Base-by-base conservation (phyloP, 192 early-diverging fungal species). In the Kappamyces sp. region DNA sequence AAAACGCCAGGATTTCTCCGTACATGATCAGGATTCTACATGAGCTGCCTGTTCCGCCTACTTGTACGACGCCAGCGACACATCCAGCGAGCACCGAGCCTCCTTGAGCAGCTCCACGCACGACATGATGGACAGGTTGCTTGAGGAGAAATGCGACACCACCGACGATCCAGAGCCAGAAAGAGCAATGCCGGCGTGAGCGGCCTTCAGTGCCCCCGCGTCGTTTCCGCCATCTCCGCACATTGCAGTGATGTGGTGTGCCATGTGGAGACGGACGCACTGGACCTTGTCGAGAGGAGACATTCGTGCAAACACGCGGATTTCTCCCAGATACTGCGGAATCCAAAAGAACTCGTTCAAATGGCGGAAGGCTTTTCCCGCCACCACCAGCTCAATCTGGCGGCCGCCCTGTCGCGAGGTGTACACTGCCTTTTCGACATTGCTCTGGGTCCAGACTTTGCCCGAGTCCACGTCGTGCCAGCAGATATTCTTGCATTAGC, bases 171-270 rank as follows among this genome's bases (percentile, higher is more conserved):
- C 88, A 50, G 88, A 74, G 61, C 86, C 87, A n/a, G 84, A 85
- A 42, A 92, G 71, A 33, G 90, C 90, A 5, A 92, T 60, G 35
- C 90, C 90, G 15, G 85, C 87, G 66, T 92, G 90, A 1, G 88
- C 83, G 3, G 86, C 85, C 15, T 87, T 81, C 50, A 92, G 63
- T 3, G 90, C 90, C 42, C 87, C 90, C 60, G 86, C 85, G 68
- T 92, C 90, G 69, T 92, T 92, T 33, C 87, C 87, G 67, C 88
- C 90, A 61, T 92, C 90, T 60, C 90, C 90, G 67, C 88, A 90
- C 90, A 92, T 92, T 49, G 83, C 88, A 7, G 86, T 86, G 39
- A 92, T 79, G 1, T 74, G 79, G 8, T 83, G 78, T 65, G 86
- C 86, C 88, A 92, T 90, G 53, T 89, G 87, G 40, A 84, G 58